A percentile compares a stretch with the other conserved stretches of the same genome.
Evolutionary conservation across 1,284 basidiomycete genomes (phyloP).

Genomic region (Rhodotorula glutinis): DNA sequence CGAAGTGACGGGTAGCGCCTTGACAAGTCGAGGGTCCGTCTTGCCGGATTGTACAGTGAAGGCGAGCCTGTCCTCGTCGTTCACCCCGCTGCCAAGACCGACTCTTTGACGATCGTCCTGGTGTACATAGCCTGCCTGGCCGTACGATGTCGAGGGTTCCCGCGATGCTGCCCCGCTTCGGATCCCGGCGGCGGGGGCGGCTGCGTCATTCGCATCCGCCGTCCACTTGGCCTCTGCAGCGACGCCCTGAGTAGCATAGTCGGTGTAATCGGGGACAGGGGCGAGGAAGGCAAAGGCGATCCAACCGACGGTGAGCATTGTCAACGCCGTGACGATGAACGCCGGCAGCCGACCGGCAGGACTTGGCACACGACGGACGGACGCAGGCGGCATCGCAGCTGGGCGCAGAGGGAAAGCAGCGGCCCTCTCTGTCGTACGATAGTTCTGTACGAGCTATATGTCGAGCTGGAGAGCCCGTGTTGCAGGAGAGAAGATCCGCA

Average conservation of each 20-base stretch:
- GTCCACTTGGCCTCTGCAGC: background rate
- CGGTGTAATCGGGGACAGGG: background rate
- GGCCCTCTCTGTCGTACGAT: background rate
- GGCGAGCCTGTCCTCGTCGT: background rate
- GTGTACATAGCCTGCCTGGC: background rate
- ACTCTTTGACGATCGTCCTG: background rate
- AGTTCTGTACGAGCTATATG: too few species aligned
- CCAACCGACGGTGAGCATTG: background rate
- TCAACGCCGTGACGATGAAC: background rate
- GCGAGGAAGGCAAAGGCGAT: background rate
- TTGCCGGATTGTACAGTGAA: constrained; percentile 10
- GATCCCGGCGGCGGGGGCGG: background rate
- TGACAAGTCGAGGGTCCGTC: background rate
- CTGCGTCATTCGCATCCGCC: background rate
- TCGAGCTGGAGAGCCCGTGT: too few species aligned
- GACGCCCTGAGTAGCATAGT: background rate
- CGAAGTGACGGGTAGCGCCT: too few species aligned
- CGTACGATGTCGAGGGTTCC: background rate
- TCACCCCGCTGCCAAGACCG: too few species aligned
- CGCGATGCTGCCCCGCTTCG: background rate
- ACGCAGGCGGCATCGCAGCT: background rate
- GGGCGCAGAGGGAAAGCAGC: background rate
- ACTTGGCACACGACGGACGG: background rate
- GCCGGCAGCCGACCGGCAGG: background rate
- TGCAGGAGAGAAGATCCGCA: too few species aligned